These are phyloP conservation scores for Thelephora ganbajun DNA, from an alignment of 768 basidiomycete species.

Conservation along the genomic window DNA sequence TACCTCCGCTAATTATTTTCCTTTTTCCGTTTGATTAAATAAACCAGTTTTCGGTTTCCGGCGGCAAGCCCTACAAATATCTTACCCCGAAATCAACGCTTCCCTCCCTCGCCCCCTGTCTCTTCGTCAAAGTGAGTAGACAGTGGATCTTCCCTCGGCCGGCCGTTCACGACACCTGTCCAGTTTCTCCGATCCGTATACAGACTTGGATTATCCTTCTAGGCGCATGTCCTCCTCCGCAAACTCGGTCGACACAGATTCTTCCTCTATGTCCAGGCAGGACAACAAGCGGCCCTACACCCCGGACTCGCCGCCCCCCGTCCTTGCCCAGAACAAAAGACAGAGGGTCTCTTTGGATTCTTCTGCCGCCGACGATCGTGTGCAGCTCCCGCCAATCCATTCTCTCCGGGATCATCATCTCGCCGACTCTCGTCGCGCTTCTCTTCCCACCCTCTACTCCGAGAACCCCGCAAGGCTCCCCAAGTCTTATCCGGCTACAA, in stretches of 20 bases:
- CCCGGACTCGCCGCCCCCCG: constrained; percentile 29
- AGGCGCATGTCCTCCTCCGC: constrained; percentile 74
- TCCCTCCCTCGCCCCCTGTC: neutral
- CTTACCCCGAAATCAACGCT: neutral
- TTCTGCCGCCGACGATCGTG: constrained; percentile 32
- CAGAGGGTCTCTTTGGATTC: constrained; percentile 21
- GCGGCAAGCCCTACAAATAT: neutral
- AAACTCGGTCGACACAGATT: constrained; percentile 57
- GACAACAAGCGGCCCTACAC: constrained; percentile 52
- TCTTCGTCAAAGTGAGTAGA: neutral
- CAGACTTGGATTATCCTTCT: constrained; percentile 41
- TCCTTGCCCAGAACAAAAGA: constrained; percentile 29
- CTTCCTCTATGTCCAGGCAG: constrained; percentile 38
- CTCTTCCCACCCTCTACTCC: constrained; percentile 45
- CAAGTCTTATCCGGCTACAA: constrained; percentile 24
- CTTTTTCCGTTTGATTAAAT: neutral
- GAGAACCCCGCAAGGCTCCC: constrained; percentile 21
- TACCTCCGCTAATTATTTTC: constrained; percentile 1
- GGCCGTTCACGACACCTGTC: constrained; percentile 26
- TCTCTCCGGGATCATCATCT: constrained; percentile 34
- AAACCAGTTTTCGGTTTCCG: neutral
- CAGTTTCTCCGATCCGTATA: constrained; percentile 12
- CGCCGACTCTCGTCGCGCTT: constrained; percentile 44
- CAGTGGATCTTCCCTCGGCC: neutral
- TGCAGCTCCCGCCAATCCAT: constrained; percentile 62